Evolutionary conservation across 2,329 filamentous ascomycete species (phyloP).

Genomic region (Sporothrix mexicana): DNA sequence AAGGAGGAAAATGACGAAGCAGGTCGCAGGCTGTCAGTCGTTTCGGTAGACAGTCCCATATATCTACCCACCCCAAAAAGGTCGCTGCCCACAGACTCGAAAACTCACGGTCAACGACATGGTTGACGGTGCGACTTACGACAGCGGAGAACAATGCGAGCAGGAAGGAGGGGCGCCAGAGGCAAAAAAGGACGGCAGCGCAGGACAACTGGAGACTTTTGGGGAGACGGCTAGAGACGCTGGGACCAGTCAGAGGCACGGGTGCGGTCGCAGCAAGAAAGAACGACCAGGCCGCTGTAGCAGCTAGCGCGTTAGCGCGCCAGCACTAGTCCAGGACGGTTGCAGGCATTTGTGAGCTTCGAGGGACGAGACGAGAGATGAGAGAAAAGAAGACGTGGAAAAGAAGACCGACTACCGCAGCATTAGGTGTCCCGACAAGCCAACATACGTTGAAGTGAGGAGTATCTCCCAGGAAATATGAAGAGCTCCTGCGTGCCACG

Average conservation of each 20-base stretch:
- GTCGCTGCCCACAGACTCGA: background rate
- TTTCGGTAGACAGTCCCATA: background rate
- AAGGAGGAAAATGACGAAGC: slow-evolving; percentile 12
- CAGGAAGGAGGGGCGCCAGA: slow-evolving; percentile 9
- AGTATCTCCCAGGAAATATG: background rate
- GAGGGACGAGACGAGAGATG: background rate
- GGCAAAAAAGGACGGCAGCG: slow-evolving; percentile 21
- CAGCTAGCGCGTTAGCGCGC: slow-evolving; percentile 31
- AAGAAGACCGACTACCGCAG: background rate
- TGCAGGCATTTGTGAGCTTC: slow-evolving; percentile 6
- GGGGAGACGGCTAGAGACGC: slow-evolving; percentile 14
- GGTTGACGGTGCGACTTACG: background rate
- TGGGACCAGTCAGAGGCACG: slow-evolving; percentile 22
- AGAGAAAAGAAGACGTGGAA: background rate
- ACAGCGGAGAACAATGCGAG: background rate
- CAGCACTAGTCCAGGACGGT: slow-evolving; percentile 11
- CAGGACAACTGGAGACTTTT: no score
- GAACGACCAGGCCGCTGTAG: slow-evolving; percentile 26
- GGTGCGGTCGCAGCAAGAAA: slow-evolving; percentile 25
- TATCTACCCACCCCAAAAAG: background rate
- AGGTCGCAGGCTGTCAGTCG: background rate
- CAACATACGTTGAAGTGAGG: background rate
- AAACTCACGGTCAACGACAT: background rate
- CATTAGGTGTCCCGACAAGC: background rate
- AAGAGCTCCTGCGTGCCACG: no score